phyloP scores from a whole-genome alignment of 202 grass and related monocot species.

The Zoysia matrella region DNA sequence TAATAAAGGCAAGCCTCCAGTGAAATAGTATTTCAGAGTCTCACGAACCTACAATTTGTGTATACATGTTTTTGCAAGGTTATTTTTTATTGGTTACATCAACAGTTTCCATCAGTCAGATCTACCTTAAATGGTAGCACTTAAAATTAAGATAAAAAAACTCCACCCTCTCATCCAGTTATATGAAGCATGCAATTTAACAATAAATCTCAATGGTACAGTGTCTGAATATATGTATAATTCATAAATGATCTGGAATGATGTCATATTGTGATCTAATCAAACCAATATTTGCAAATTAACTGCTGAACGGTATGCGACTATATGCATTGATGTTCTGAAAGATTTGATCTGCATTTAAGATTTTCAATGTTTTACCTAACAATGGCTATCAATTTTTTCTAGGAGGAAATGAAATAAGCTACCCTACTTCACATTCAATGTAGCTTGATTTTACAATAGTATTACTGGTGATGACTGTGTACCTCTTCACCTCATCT shows the following conservation, averaged over 20 bases:
- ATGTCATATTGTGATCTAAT: too few species aligned
- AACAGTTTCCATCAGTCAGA: not conserved
- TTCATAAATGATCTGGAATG: not conserved
- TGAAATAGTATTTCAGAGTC: not conserved
- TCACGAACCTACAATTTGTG: not conserved
- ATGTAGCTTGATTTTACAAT: not conserved
- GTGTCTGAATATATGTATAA: not conserved
- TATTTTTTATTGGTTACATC: not conserved
- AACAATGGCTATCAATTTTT: not conserved
- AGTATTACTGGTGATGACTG: not conserved
- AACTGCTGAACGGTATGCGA: too few species aligned
- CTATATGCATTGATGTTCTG: too few species aligned
- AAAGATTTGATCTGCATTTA: not conserved
- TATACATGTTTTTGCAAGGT: not conserved
- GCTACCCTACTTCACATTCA: not conserved
- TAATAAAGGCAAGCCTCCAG: not conserved
- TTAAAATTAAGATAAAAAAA: not conserved
- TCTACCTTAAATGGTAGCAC: not conserved
- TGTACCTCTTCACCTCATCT: slow-evolving; percentile 75
- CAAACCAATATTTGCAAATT: too few species aligned
- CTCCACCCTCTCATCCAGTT: too few species aligned
- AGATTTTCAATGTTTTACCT: not conserved
- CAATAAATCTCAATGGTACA: not conserved
- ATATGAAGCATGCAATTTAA: too few species aligned
- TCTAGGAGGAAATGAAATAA: not conserved